A percentile compares a stretch with the other conserved stretches of the same genome.
Conservation (phyloP, 2,329 filamentous ascomycete species). For the Fusarium nisikadoi region DNA sequence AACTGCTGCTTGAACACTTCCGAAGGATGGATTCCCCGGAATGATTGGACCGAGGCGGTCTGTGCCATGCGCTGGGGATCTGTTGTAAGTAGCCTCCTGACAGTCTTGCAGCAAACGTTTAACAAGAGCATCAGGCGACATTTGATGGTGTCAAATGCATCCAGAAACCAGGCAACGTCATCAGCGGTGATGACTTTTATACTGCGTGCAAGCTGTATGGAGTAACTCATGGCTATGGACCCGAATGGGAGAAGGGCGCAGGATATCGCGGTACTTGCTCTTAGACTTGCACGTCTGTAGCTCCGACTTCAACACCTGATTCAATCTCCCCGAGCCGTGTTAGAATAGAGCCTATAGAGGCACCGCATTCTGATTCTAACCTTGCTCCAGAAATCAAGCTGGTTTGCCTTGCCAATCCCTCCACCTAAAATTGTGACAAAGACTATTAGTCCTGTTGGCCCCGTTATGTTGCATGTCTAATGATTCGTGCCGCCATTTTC, state of each 20-base stretch:
- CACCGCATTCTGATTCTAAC: too few species aligned
- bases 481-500: too few species aligned
- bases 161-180: not conserved
- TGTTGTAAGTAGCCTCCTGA: not conserved
- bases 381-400: too few species aligned
- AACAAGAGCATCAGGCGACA: not conserved
- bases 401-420: too few species aligned
- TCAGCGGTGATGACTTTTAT: not conserved
- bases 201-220: not conserved
- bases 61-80: not conserved
- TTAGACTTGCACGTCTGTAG: not conserved
- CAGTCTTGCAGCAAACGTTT: rapidly evolving
- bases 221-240: not conserved
- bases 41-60: not conserved
- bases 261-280: not conserved
- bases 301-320: not conserved
- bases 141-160: not conserved
- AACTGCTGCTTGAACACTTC: not conserved
- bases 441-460: not conserved
- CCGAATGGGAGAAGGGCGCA: not conserved
- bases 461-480: too few species aligned
- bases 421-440: too few species aligned
- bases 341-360: too few species aligned
- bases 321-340: not conserved
- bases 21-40: not conserved